Conservation (phyloP, 768 basidiomycete species). For the Tulasnella calospora region DNA sequence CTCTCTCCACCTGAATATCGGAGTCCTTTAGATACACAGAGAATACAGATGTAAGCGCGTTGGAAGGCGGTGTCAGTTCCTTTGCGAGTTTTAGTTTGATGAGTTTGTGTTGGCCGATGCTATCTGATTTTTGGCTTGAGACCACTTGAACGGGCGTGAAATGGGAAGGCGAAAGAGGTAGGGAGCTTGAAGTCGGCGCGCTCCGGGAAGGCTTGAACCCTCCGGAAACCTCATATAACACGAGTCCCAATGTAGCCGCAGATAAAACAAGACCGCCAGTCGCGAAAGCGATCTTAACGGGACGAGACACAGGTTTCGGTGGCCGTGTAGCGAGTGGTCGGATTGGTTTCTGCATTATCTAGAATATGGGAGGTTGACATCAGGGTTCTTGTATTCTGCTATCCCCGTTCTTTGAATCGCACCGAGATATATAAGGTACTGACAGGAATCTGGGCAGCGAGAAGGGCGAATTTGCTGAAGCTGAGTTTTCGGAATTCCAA, state of each 20-base stretch:
- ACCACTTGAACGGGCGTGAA: conserved; percentile 57
- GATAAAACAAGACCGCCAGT: conserved; percentile 7
- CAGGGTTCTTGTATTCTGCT: not conserved
- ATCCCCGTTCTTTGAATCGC: not conserved
- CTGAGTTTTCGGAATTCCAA: conserved; percentile 5
- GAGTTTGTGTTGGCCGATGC: conserved; percentile 55
- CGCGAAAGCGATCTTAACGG: conserved; percentile 11
- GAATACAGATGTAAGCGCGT: conserved; percentile 49
- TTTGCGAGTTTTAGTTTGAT: conserved; percentile 57
- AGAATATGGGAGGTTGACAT: not conserved
- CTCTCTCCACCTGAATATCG: conserved; percentile 81
- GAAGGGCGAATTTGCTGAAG: not conserved
- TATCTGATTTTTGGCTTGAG: conserved; percentile 42
- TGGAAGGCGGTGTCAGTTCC: conserved; percentile 31
- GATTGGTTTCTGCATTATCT: not conserved
- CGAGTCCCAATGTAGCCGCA: not conserved
- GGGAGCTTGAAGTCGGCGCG: conserved; percentile 28
- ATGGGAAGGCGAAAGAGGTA: conserved; percentile 36
- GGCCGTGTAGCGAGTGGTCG: not conserved
- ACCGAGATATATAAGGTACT: not conserved
- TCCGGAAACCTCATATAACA: conserved; percentile 15
- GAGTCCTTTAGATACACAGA: conserved; percentile 79
- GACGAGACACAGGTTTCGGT: not conserved
- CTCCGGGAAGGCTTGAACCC: conserved; percentile 27
- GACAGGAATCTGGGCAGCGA: not conserved